These are phyloP conservation scores for Botryotinia narcissicola DNA, from an alignment of 2,329 filamentous ascomycete genomes.

Conservation along the genomic window DNA sequence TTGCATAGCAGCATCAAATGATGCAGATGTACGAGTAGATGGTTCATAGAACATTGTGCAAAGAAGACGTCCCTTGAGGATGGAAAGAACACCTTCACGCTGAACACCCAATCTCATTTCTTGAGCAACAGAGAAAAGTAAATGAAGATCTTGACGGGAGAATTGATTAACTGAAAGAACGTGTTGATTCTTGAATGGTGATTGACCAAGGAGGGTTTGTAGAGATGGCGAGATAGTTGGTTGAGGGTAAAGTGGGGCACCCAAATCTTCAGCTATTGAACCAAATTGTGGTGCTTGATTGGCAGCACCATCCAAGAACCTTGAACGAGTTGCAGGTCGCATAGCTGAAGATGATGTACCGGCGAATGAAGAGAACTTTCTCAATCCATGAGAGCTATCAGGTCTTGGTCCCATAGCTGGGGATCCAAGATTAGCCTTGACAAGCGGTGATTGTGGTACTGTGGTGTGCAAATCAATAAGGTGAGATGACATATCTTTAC, in stretches of 20 bases:
- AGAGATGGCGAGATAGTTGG: conserved; percentile 59
- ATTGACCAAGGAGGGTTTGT: conserved; percentile 70
- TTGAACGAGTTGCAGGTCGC: conserved; percentile 40
- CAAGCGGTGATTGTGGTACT: conserved; percentile 53
- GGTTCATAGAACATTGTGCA: conserved; percentile 97
- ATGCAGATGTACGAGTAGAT: conserved; percentile 90
- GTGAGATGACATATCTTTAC: conserved; percentile 75
- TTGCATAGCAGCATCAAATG: conserved; percentile 98
- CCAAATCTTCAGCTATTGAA: conserved; percentile 46
- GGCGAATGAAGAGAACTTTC: conserved; percentile 40
- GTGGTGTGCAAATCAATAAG: conserved; percentile 43
- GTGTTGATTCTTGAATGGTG: conserved; percentile 84
- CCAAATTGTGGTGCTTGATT: conserved; percentile 35
- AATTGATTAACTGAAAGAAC: conserved; percentile 93
- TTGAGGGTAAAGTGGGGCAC: conserved; percentile 48
- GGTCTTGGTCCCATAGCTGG: conserved; percentile 35
- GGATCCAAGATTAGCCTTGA: conserved; percentile 46
- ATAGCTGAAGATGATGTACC: conserved; percentile 31
- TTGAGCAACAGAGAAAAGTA: conserved; percentile 93
- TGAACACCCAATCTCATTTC: conserved; percentile 97
- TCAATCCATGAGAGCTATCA: conserved; percentile 39
- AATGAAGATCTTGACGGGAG: conserved; percentile 79
- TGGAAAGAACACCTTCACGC: conserved; percentile 82
- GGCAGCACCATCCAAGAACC: conserved; percentile 41
- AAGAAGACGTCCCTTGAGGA: conserved; percentile 81